A percentile compares a stretch with the other conserved stretches of the same genome.
Conservation (phyloP, 768 basidiomycete species). For the Mrakia gelida region DNA sequence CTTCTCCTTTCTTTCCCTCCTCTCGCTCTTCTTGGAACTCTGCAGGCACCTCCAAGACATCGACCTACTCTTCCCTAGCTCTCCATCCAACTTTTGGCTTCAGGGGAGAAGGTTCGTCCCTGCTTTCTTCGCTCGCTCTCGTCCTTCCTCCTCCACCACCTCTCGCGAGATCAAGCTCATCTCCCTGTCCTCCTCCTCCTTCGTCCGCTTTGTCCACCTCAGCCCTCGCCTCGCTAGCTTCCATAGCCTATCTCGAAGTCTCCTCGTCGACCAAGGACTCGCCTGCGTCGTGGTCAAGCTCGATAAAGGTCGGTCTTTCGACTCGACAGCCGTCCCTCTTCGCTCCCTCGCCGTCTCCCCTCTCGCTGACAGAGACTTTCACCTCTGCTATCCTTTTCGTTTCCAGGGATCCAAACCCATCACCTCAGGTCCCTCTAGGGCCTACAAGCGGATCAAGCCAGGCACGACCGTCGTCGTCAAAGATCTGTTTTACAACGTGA, state of each 20-base stretch:
- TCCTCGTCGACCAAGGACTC: constrained; percentile 65
- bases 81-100: constrained; percentile 66
- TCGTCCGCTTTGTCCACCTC: background rate
- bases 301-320: constrained; percentile 60
- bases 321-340: constrained; percentile 8
- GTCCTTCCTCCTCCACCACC: background rate
- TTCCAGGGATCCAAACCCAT: constrained; percentile 60
- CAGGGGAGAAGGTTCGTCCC: constrained; percentile 77
- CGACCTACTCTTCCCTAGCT: background rate
- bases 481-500: constrained; percentile 84
- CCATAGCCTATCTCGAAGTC: constrained; percentile 75
- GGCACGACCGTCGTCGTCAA: constrained; percentile 81
- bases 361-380: too few relatives aligned
- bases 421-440: constrained; percentile 66
- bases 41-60: constrained; percentile 70
- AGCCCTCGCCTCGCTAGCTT: constrained; percentile 81
- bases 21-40: background rate
- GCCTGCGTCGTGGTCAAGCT: constrained; percentile 66
- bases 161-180: background rate
- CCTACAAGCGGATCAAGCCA: constrained; percentile 65
- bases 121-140: background rate
- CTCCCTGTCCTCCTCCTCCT: background rate
- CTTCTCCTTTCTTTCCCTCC: background rate
- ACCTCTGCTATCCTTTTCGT: background rate
- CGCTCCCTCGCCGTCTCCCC: background rate